Percentiles rank a stretch among this genome's conserved stretches.
Conservation (phyloP, 2,329 filamentous ascomycete genomes). For the Calcarisporium arbuscula region DNA sequence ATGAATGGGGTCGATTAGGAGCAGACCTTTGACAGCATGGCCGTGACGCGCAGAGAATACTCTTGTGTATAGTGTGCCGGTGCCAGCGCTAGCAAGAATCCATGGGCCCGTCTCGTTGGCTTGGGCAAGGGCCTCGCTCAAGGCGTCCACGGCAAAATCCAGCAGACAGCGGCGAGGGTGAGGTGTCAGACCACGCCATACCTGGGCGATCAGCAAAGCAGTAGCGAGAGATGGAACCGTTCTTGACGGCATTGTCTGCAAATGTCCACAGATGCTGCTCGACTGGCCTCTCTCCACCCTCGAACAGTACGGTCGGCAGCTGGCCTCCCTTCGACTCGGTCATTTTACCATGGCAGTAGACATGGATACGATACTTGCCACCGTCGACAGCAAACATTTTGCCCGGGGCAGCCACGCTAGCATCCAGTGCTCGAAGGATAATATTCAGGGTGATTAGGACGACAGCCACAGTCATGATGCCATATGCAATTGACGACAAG, state of each 20-base stretch:
- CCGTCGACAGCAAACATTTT: slow-evolving; percentile 74
- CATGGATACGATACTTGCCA: slow-evolving; percentile 78
- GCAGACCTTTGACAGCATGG: slow-evolving; percentile 65
- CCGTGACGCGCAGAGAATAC: slow-evolving; percentile 85
- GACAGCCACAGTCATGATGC: slow-evolving; percentile 60
- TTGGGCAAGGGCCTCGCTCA: slow-evolving; percentile 77
- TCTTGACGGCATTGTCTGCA: slow-evolving; percentile 66
- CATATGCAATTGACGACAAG: slow-evolving; percentile 64
- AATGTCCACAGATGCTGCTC: slow-evolving; percentile 76
- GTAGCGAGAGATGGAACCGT: slow-evolving; percentile 79
- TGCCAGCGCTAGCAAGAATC: slow-evolving; percentile 78
- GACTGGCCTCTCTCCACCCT: slow-evolving; percentile 73
- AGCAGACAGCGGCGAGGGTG: slow-evolving; percentile 86
- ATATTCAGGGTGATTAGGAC: slow-evolving; percentile 75
- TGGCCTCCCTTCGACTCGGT: slow-evolving; percentile 45
- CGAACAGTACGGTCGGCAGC: slow-evolving; percentile 76
- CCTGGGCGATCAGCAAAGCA: slow-evolving; percentile 96
- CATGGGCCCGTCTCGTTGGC: slow-evolving; percentile 83
- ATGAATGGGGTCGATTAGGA: slow-evolving; percentile 84
- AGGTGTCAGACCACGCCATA: slow-evolving; percentile 80
- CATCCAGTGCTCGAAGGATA: slow-evolving; percentile 72
- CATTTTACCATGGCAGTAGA: slow-evolving; percentile 73
- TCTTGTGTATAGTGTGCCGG: slow-evolving; percentile 82
- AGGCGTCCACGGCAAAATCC: slow-evolving; percentile 85
- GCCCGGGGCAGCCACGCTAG: slow-evolving; percentile 66